phyloP scores from a whole-genome alignment of 2,329 filamentous ascomycete genomes.

The Sarocladiaceae sp. region DNA sequence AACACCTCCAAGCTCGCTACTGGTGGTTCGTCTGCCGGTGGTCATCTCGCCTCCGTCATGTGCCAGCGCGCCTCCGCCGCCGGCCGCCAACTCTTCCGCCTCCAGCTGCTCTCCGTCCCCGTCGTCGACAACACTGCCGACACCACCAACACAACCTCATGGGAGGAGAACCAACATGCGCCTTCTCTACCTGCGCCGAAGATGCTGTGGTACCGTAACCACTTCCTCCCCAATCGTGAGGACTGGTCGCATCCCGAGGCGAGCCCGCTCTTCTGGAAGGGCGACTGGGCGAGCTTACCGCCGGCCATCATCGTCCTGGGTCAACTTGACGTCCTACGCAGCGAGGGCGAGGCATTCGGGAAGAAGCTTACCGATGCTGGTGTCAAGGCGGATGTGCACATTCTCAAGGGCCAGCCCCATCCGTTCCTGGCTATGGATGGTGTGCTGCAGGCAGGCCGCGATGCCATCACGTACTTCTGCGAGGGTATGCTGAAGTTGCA shows the following conservation, averaged over 20 bases:
- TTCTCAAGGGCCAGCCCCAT: slow-evolving; percentile 45
- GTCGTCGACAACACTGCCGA: slow-evolving; percentile 52
- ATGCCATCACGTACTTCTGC: slow-evolving; percentile 40
- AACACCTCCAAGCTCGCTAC: slow-evolving; percentile 25
- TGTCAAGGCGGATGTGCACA: slow-evolving; percentile 38
- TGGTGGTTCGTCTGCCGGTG: slow-evolving; percentile 37
- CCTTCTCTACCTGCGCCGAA: slow-evolving; percentile 48
- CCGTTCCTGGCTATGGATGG: slow-evolving; percentile 54
- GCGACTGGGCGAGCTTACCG: slow-evolving; percentile 43
- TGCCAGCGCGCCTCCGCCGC: slow-evolving; percentile 40
- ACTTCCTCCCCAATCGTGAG: slow-evolving; percentile 44
- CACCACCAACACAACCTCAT: slow-evolving; percentile 32
- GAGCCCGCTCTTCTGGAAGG: slow-evolving; percentile 44
- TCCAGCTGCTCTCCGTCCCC: slow-evolving; percentile 50
- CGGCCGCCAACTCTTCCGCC: slow-evolving; percentile 20
- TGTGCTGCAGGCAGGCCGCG: slow-evolving; percentile 42
- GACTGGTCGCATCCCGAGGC: slow-evolving; percentile 45
- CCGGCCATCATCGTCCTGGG: slow-evolving; percentile 46
- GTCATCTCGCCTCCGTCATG: slow-evolving; percentile 45
- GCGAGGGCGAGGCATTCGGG: slow-evolving; percentile 46
- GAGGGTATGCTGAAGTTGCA: slow-evolving; percentile 15
- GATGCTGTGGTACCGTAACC: slow-evolving; percentile 55
- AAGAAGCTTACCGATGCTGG: slow-evolving; percentile 39
- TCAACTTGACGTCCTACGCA: slow-evolving; percentile 49
- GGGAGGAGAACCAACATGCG: slow-evolving; percentile 42